These are phyloP conservation scores for Pleurotus tuoliensis DNA, from an alignment of 768 basidiomycete genomes.

Conservation along the genomic window DNA sequence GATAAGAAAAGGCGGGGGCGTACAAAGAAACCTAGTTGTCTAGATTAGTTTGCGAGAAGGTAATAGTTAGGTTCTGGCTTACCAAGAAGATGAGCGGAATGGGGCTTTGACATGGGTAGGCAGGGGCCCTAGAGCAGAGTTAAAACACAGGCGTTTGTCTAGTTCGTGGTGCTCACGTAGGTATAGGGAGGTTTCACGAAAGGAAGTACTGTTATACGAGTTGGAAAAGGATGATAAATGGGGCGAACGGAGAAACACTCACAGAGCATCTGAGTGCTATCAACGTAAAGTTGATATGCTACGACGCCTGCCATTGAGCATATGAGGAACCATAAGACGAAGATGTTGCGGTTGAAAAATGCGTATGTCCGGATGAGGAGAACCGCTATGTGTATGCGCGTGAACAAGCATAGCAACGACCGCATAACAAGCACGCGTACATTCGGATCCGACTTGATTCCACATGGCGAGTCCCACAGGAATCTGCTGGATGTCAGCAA, in stretches of 20 bases:
- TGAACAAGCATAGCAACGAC: constrained; percentile 9
- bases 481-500: constrained; percentile 38
- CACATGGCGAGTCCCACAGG: constrained; percentile 82
- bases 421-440: constrained; percentile 30
- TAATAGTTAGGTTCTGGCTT: constrained; percentile 10
- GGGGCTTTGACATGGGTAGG: constrained; percentile 78
- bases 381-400: constrained; percentile 45
- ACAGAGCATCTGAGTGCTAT: constrained; percentile 76
- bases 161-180: too few relatives aligned
- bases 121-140: constrained; percentile 50
- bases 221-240: background rate
- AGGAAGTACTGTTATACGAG: constrained; percentile 45
- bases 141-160: too few relatives aligned
- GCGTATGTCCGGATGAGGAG: constrained; percentile 83
- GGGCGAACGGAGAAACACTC: constrained; percentile 20
- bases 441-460: constrained; percentile 84
- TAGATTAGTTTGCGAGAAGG: background rate
- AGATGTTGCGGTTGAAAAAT: constrained; percentile 77
- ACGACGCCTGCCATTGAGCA: constrained; percentile 69
- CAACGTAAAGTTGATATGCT: constrained; percentile 79
- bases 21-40: constrained; percentile 50
- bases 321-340: constrained; percentile 60
- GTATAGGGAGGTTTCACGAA: constrained; percentile 61
- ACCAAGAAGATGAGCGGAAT: constrained; percentile 81
- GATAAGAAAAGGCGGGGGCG: constrained; percentile 19